Evolutionary conservation across 306 rosid genomes (phyloP).

Genomic region (Inga oerstediana): DNA sequence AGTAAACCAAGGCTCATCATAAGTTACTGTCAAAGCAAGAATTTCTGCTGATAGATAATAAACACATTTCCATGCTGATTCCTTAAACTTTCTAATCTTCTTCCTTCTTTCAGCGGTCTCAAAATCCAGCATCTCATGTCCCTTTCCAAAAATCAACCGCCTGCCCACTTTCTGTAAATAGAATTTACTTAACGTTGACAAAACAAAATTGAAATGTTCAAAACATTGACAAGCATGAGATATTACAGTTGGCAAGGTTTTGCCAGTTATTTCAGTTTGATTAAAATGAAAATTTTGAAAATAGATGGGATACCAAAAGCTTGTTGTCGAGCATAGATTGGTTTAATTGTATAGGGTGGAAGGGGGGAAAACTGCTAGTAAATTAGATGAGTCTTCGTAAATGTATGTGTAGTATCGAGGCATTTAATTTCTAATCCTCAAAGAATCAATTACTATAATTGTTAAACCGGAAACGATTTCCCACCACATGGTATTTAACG

Average conservation of each 20-base stretch:
- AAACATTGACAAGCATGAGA: background rate
- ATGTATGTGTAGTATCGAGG: background rate
- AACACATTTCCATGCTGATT: conserved; percentile 97
- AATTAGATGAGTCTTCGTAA: background rate
- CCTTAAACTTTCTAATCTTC: conserved; percentile 89
- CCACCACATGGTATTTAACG: background rate
- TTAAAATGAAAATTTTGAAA: conserved; percentile 6
- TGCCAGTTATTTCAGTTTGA: conserved; percentile 7
- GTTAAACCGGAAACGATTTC: background rate
- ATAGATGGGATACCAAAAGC: background rate
- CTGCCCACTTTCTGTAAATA: conserved; percentile 68
- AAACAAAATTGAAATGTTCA: conserved; percentile 24
- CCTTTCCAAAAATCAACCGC: conserved; percentile 76
- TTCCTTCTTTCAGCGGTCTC: conserved; percentile 60
- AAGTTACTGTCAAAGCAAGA: conserved; percentile 75
- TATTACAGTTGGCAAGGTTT: background rate
- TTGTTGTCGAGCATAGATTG: conserved; percentile 1
- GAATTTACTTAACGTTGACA: conserved; percentile 28
- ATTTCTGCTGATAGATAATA: conserved; percentile 88
- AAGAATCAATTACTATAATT: background rate
- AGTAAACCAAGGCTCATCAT: conserved; percentile 90
- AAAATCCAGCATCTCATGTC: conserved; percentile 45
- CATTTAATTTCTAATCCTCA: background rate
- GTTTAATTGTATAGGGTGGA: background rate
- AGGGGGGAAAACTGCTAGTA: background rate